Percentiles rank a stretch among this genome's conserved stretches.
phyloP scores from a whole-genome alignment of 805 yeast genomes.

The Monosporozyma siamensis region DNA sequence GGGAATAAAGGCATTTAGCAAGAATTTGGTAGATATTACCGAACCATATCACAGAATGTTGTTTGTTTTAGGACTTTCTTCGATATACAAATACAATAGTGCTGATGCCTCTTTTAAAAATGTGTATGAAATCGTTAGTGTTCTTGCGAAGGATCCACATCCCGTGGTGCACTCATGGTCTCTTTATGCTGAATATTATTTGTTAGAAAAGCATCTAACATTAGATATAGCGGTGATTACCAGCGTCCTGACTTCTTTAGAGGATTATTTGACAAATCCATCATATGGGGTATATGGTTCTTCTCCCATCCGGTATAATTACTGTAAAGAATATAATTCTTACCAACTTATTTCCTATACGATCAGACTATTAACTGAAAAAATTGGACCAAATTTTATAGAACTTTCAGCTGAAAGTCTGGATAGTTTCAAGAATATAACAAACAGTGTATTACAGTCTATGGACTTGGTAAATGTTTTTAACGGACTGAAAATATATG shows the following conservation, averaged over 20 bases:
- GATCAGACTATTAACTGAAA: slow-evolving; percentile 37
- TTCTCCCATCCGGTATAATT: slow-evolving; percentile 39
- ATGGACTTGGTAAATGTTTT: slow-evolving; percentile 29
- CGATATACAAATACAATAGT: slow-evolving; percentile 36
- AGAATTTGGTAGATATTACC: slow-evolving; percentile 52
- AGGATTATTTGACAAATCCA: slow-evolving; percentile 36
- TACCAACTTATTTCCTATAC: slow-evolving; percentile 36
- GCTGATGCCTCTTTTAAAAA: slow-evolving; percentile 32
- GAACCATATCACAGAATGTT: slow-evolving; percentile 60
- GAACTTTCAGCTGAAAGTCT: slow-evolving; percentile 27
- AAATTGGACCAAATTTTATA: slow-evolving; percentile 48
- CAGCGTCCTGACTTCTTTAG: slow-evolving; percentile 35
- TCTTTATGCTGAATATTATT: slow-evolving; percentile 45
- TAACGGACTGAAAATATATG: slow-evolving; percentile 15
- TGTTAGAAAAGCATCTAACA: slow-evolving; percentile 47
- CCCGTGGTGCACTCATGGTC: slow-evolving; percentile 75
- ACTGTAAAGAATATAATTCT: slow-evolving; percentile 41
- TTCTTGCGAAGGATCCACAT: slow-evolving; percentile 69
- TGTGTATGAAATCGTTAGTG: slow-evolving; percentile 47
- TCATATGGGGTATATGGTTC: slow-evolving; percentile 40
- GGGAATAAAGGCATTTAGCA: slow-evolving; percentile 47
- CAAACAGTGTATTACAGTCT: slow-evolving; percentile 28
- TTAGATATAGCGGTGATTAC: slow-evolving; percentile 38
- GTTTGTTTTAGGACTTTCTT: slow-evolving; percentile 40
- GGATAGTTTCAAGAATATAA: slow-evolving; percentile 30